Conservation (phyloP, 805 yeast genomes). For the Wickerhamiella brachini region DNA sequence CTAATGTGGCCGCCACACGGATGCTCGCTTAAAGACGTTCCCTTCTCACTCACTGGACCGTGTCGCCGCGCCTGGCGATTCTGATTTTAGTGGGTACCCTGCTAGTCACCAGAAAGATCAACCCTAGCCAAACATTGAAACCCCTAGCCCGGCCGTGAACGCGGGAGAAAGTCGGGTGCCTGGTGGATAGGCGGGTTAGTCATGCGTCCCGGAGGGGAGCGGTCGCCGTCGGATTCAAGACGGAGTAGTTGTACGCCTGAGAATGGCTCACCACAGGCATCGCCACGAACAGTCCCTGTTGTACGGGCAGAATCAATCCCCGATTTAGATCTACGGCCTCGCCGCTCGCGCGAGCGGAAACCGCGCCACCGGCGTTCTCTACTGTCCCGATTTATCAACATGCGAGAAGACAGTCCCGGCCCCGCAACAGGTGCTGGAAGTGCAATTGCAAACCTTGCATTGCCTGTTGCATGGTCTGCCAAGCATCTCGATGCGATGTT, state of each 20-base stretch:
- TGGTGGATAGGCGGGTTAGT: background rate
- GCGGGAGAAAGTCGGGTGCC: too few species aligned
- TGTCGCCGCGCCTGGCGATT: too few species aligned
- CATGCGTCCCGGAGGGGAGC: background rate
- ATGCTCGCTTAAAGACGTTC: too few species aligned
- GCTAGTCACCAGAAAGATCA: too few species aligned
- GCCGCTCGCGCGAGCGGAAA: background rate
- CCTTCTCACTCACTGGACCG: too few species aligned
- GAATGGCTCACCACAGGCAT: background rate
- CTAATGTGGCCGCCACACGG: too few species aligned
- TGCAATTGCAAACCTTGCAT: background rate
- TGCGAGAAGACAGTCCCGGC: background rate
- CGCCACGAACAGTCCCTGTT: background rate
- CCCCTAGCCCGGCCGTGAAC: too few species aligned
- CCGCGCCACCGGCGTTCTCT: conserved; percentile 1
- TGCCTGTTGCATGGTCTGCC: background rate
- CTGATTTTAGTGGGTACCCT: too few species aligned
- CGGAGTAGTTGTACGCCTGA: background rate
- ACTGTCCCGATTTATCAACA: background rate
- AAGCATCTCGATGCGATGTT: background rate
- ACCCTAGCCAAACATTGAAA: too few species aligned
- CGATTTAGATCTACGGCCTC: background rate
- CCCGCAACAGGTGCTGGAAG: background rate
- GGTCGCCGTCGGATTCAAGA: background rate
- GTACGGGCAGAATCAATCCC: background rate